phyloP scores from a whole-genome alignment of 345 rosid genomes.

The Corymbia maculata region DNA sequence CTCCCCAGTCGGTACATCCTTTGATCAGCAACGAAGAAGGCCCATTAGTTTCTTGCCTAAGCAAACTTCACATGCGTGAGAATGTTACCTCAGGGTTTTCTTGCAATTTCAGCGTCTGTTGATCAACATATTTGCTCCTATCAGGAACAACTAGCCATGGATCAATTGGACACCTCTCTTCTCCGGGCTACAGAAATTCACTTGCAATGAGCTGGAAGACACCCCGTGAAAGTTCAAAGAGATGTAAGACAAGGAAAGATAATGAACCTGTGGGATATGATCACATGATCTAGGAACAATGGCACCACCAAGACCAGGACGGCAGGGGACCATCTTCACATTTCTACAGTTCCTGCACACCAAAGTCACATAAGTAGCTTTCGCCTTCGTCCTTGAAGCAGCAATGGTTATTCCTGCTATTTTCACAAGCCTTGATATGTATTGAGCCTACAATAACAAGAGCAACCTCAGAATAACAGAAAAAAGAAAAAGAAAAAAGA shows the following conservation, averaged over 20 bases:
- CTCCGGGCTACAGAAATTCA: conserved; percentile 54
- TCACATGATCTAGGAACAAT: conserved; percentile 93
- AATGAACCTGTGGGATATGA: conserved; percentile 76
- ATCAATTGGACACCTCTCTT: conserved; percentile 91
- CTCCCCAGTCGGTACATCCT: conserved; percentile 99
- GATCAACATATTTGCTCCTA: conserved; percentile 91
- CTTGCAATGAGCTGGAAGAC: not conserved
- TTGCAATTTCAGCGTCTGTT: conserved; percentile 87
- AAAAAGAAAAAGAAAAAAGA: not conserved
- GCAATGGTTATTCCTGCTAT: conserved; percentile 89
- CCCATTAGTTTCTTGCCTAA: not conserved
- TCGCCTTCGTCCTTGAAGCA: conserved; percentile 94
- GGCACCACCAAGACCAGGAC: conserved; percentile 97
- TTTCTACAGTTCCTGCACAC: conserved; percentile 84
- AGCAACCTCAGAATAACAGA: not conserved
- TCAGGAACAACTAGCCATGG: conserved; percentile 98
- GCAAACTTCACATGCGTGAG: not conserved
- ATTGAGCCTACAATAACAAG: conserved; percentile 49
- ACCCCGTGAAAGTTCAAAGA: not conserved
- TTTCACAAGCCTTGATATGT: conserved; percentile 77
- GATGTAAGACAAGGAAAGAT: not conserved
- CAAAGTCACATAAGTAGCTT: conserved; percentile 78
- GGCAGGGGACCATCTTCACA: conserved; percentile 67
- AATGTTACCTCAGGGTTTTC: conserved; percentile 85
- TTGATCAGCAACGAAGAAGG: conserved; percentile 1